Evolutionary conservation across 208 protist genomes (phyloP), one percentile per base, ranked within the genome.

Genomic region (Willaertia magna): DNA sequence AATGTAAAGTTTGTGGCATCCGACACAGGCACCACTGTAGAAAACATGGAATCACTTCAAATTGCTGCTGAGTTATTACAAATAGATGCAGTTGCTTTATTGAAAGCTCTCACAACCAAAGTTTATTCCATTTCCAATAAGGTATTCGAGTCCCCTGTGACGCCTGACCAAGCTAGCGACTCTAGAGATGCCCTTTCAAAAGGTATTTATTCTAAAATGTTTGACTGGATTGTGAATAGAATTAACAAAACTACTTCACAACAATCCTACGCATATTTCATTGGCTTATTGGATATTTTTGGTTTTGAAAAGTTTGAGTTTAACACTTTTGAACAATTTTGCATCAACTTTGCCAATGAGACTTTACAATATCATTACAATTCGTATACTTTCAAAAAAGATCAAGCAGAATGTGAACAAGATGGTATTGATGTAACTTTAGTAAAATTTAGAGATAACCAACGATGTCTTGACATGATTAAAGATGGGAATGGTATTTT

Each of bases 321-420:
- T 39, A 98, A 98, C 88, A 94, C 90, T 22, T 98, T 97, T 87
- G 96, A 98, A 89, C 96, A 98, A 89, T 89, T 98, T 12, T 97
- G 94, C 88, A 98, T 98, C 87, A 98, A 98, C 88, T 94, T 94
- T 84, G 94, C 95, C 44, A 97, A 97, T 90, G 96, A 98, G 86
- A 94, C 95, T 55, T 82, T 97, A 79, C 95, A 97, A 86, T 88
- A 93, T 49, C 88, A 93, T 85, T 95, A 95, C 89, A 95, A 95
- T 86, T 85, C 92, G 44, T 90, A 94, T 83, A 94, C 94, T 79
- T 96, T 97, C 87, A 91, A 92, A 42, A 82, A 83, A 47, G 89
- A 92, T 52, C 87, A 90, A 44, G 76, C 89, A 34, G 90, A 74
- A 84, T 49, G 74, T 90, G 20, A 90, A 92, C 88, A 92, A 90